Percentiles rank a stretch among this genome's conserved stretches.
Conservation (phyloP, 371 early-diverging fungal species). For the Mortierella sp. region DNA sequence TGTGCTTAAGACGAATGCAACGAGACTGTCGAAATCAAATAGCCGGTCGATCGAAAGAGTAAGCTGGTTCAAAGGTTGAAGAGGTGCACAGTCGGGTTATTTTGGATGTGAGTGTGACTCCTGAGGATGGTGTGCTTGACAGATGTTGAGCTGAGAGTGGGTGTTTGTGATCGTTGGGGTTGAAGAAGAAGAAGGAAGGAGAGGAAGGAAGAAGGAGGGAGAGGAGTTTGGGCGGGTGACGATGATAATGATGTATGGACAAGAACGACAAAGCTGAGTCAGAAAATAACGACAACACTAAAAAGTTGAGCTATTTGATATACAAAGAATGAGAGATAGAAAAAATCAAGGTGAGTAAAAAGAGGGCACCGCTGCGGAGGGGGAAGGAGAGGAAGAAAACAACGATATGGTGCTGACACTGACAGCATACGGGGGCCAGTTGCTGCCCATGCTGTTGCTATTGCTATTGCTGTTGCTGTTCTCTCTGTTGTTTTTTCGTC, state of each 20-base stretch:
- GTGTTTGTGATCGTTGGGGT: neutral
- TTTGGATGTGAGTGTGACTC: neutral
- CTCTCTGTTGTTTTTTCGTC: neutral
- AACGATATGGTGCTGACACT: neutral
- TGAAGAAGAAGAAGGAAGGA: neutral
- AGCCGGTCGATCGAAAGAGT: neutral
- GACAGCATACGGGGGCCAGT: too few species aligned
- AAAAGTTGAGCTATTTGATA: neutral
- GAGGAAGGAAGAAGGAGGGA: neutral
- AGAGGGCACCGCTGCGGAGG: neutral
- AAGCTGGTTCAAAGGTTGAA: too few species aligned
- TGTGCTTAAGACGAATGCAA: neutral
- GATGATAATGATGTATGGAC: neutral
- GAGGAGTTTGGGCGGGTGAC: neutral
- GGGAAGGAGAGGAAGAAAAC: neutral
- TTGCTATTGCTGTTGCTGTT: neutral
- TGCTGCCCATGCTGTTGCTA: neutral
- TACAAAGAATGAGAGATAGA: neutral
- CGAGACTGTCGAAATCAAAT: neutral
- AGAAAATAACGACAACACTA: constrained; percentile 4
- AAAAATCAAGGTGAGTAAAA: neutral
- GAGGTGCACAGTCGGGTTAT: too few species aligned
- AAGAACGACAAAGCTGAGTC: constrained; percentile 2
- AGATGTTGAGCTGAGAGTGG: neutral
- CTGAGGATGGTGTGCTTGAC: neutral